Base-by-base conservation (phyloP, 176 grass and related monocot species). In the Neostapfia colusana region DNA sequence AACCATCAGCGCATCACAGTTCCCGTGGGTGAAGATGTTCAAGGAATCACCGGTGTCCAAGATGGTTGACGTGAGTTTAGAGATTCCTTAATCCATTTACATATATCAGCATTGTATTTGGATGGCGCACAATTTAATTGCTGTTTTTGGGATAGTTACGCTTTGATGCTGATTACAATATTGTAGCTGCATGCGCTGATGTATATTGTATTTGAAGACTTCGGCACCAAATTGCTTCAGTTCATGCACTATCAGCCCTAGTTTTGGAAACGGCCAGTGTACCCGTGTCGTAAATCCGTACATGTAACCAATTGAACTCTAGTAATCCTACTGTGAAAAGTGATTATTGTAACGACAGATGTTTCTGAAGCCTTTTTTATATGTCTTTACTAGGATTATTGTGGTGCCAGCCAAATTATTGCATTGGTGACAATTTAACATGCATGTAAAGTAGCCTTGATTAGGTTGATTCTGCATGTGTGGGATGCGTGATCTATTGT, bases 11-110 rank as follows among this genome's bases (percentile, higher is more conserved):
- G 75, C 85, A 2, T 56, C 87, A 0, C 96, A 99, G 83, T 99
- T 99, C 59, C 92, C 92, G 0, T 99, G 92, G 96, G 77, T 86
- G 2, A 99, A 99, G 79, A 89, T 99, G 70, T 99, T 99, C 71
- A 99, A 99, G 63, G 96, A 99, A 81, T 99, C 89, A 17, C 80
- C 81, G 0, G 67, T 99, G 71, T 70, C 89, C 31, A 99, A 95
- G 81, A 90, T 92, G 73, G 77, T 88, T 40, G 96, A 99, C 14
- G 96, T 99, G 84, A 89, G 89, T 73, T 72, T 35, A 20, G 34
- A 42, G 6, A 18, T 56, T 59, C 9, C 4, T 10, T 18, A 68
- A 62, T 36, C 42, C 44, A 40, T 64, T n/a, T 74, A 67, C 7
- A 21, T 50, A 15, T 67, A 5, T 8, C 3, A 53, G 13, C 58